Evolutionary conservation across 1,284 basidiomycete genomes (phyloP).

Genomic region (Apiotrichum porosum): DNA sequence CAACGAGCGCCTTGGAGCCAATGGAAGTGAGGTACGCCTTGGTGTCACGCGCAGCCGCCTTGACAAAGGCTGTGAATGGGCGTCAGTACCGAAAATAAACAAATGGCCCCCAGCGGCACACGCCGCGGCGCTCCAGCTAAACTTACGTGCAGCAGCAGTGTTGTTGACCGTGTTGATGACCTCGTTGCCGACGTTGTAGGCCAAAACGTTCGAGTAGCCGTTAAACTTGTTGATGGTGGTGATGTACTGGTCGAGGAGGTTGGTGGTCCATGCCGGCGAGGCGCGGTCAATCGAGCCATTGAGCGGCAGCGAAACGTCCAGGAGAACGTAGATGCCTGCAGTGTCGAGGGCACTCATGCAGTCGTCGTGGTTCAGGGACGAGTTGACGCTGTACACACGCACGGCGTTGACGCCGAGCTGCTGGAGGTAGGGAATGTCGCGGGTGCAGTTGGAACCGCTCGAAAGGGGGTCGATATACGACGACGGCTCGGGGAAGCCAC

Average conservation of each 20-base stretch:
- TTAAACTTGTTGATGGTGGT: constrained; percentile 70
- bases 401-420: constrained; percentile 57
- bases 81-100: neutral
- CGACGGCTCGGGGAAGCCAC: constrained; percentile 64
- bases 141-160: constrained; percentile 59
- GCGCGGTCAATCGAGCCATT: constrained; percentile 80
- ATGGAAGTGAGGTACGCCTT: constrained; percentile 76
- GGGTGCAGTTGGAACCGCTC: constrained; percentile 61
- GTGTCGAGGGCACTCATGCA: constrained; percentile 75
- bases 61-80: constrained; percentile 62
- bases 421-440: constrained; percentile 73
- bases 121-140: no score
- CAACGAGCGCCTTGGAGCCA: constrained; percentile 64
- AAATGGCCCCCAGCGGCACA: no score
- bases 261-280: constrained; percentile 73
- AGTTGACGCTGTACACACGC: constrained; percentile 79
- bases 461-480: constrained; percentile 64
- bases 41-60: constrained; percentile 82
- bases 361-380: constrained; percentile 71
- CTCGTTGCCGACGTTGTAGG: constrained; percentile 83
- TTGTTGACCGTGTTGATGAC: constrained; percentile 60
- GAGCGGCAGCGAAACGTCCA: constrained; percentile 76
- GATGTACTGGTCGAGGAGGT: constrained; percentile 73
- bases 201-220: constrained; percentile 77
- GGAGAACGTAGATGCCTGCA: constrained; percentile 84